Percentiles rank a stretch among this genome's conserved stretches.
Evolutionary conservation across 192 early-diverging fungal genomes (phyloP).

Genomic region (Backusella australiensis): DNA sequence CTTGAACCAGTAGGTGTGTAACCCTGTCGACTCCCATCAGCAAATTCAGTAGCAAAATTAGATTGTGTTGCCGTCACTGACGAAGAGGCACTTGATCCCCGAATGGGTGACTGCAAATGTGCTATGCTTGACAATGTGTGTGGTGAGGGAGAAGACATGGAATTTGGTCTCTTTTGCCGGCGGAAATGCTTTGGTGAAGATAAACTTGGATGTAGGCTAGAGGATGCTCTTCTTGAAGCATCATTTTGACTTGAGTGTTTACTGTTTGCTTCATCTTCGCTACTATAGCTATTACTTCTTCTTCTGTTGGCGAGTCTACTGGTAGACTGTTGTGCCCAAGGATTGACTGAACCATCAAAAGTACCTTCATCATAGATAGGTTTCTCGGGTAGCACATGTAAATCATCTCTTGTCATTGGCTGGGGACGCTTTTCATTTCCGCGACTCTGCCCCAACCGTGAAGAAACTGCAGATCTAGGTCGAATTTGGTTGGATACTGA

Average conservation of each 20-base stretch:
- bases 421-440: constrained; percentile 6
- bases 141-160: constrained; percentile 5
- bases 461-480: constrained; percentile 4
- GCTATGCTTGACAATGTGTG: not conserved
- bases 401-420: constrained; percentile 11
- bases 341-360: constrained; percentile 9
- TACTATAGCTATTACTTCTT: not conserved
- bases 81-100: constrained; percentile 7
- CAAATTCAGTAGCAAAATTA: not conserved
- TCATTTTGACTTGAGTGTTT: not conserved
- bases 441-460: constrained; percentile 14
- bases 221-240: not conserved
- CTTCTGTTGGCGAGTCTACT: not conserved
- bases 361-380: not conserved
- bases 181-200: not conserved
- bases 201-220: not conserved
- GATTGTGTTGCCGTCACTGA: constrained; percentile 6
- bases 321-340: not conserved
- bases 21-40: not conserved
- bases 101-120: constrained; percentile 1
- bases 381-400: not conserved
- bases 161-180: not conserved
- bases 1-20: constrained; percentile 5
- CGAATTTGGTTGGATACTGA: not conserved
- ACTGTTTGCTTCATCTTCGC: not conserved